A percentile compares a stretch with the other conserved stretches of the same genome.
Evolutionary conservation across 73 alveolate species (phyloP).

Genomic region (Paramecium bursaria): DNA sequence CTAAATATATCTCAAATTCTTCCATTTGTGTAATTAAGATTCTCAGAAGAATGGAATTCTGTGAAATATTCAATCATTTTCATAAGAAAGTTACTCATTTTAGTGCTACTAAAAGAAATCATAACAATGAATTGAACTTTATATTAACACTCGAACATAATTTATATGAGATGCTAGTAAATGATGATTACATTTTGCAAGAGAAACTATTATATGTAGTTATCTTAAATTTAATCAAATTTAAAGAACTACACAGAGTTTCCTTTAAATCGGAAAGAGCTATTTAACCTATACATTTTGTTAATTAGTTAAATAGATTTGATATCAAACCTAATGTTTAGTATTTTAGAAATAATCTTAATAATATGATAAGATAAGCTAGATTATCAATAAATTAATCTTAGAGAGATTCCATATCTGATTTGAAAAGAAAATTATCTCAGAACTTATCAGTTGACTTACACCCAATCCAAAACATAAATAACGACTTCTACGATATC

Average conservation of each 20-base stretch:
- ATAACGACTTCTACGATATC: background rate
- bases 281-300: background rate
- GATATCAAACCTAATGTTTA: background rate
- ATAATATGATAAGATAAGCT: background rate
- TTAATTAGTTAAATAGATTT: background rate
- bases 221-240: background rate
- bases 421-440: background rate
- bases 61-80: background rate
- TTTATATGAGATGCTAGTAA: background rate
- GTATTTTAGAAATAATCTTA: background rate
- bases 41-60: constrained; percentile 24
- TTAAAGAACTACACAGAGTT: constrained; percentile 7
- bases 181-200: background rate
- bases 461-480: background rate
- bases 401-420: background rate
- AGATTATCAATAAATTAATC: background rate
- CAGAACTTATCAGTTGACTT: background rate
- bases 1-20: constrained; percentile 2
- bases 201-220: constrained; percentile 33
- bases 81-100: background rate
- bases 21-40: constrained; percentile 20
- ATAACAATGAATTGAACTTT: background rate
- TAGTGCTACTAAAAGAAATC: background rate
- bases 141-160: background rate
- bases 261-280: background rate